Conservation (phyloP, 306 rosid genomes). For the Biancaea sappan region DNA sequence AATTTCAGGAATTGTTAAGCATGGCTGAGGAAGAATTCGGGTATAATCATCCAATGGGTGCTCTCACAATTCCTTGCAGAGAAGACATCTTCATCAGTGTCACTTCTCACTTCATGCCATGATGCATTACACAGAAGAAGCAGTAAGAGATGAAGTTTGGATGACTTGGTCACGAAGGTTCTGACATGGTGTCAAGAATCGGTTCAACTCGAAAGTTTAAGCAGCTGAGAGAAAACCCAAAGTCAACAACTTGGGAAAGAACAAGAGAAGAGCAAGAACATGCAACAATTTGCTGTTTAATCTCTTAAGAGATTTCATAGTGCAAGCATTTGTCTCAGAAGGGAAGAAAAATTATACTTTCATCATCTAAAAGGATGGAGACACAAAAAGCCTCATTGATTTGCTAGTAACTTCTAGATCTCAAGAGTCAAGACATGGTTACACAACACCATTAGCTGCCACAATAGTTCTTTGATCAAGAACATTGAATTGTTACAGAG, state of each 20-base stretch:
- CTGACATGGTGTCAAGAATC: too few species aligned
- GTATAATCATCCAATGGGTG: slow-evolving; percentile 49
- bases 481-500: background rate
- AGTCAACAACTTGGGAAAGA: background rate
- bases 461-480: background rate
- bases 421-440: background rate
- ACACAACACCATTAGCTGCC: background rate
- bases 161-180: too few species aligned
- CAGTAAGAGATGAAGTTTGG: too few species aligned
- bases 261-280: too few species aligned
- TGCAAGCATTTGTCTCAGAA: background rate
- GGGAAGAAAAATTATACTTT: background rate
- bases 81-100: slow-evolving; percentile 36
- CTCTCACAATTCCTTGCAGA: slow-evolving; percentile 45
- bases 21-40: slow-evolving; percentile 46
- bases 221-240: too few species aligned
- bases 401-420: background rate
- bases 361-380: background rate
- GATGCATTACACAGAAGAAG: background rate
- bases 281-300: background rate
- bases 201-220: too few species aligned
- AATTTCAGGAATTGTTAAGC: slow-evolving; percentile 37
- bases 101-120: slow-evolving; percentile 28
- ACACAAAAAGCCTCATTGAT: background rate
- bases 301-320: background rate